Base-by-base conservation (phyloP, 164 flowering plant genomes). In the Liquidambar formosana region DNA sequence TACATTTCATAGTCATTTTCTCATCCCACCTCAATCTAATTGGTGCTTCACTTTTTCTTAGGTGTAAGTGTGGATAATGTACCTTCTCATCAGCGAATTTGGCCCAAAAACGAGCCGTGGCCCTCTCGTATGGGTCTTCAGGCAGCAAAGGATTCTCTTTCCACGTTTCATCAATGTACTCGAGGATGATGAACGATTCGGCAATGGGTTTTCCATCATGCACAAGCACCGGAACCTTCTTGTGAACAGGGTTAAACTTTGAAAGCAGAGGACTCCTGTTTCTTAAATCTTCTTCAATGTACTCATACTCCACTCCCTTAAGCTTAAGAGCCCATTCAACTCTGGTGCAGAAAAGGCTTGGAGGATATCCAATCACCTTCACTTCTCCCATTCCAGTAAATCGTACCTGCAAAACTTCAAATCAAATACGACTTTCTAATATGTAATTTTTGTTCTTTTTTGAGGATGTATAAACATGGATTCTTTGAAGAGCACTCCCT, bases 71-170 rank as follows among this genome's bases (percentile, higher is more conserved):
- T n/a, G n/a, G n/a, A n/a, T n/a, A n/a, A n/a, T n/a, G 9, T 66
- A 77, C 80, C 76, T 77, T 77, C 0, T 73, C 77, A 60, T 73
- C 75, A 4, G 23, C 49, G 61, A 66, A 77, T 22, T 70, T 58
- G 4, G 80, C 77, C 77, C 72, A 77, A 23, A 77, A 77, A 1
- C 75, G 75, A 67, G 75, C 73, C 44, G 28, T 57, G 56, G 77
- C 75, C 21, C 67, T 66, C 13, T 74, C 77, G 46, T 66, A 58
- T 0, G 77, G 77, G 63, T 71, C 72, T 22, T 65, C 5, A 26
- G 73, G 72, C 21, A 71, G 51, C 54, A 74, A 23, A n/a, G 77
- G 75, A 28, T 60, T 51, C 16, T 69, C 59, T 58, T 69, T 70
- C 76, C 79, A 77, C 10, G 65, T 58, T 27, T 73, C 74, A 14